Base-by-base conservation (phyloP, 768 basidiomycete genomes). In the Trichaptum fuscoviolaceum region DNA sequence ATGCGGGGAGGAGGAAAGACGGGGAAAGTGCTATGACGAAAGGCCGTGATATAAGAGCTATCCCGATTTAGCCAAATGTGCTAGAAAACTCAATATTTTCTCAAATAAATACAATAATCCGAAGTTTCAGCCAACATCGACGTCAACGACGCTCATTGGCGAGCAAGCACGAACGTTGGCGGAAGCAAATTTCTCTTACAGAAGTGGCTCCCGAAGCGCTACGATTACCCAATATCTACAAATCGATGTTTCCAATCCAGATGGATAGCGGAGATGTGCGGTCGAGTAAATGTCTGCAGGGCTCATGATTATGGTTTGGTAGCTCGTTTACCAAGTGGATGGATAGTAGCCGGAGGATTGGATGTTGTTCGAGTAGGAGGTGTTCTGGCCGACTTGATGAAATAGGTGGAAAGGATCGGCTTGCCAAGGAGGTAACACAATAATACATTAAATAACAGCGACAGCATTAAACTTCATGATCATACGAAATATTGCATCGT, bases 401-500 rank as follows among this genome's bases (percentile, higher is more conserved):
- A 30, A 30, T 30, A 30, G 30, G 30, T 30, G 30, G 4, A 30
- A 30, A 30, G 30, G 30, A 30, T 30, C 30, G 30, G 30, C 30
- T 8, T 30, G 30, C 30, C 30, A 3, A 30, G 8, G 30, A 8
- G 30, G 30, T 8, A 8, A 30, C 42, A 20, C 5, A 52, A 52
- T 52, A 15, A 52, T 20, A 52, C 20, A 52, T 52, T 15, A 15
- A 52, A 52, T 15, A 15, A 52, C 2, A 12, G 42, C 15, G 42
- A 15, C 42, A 52, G 18, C 59, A n/a, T 61, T 18, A 61, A 2
- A 12, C 26, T 18, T 7, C 57, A 58, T 20, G 68, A 65, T 76
- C 64, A 78, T 74, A 78, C 78, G 74, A 78, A 78, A 68, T 78
- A 78, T 57, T 77, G 77, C 77, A 78, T 79, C 8, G 72, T 70